Evolutionary conservation across 2,329 filamentous ascomycete genomes (phyloP).

Genomic region (Xylariaceae sp.): DNA sequence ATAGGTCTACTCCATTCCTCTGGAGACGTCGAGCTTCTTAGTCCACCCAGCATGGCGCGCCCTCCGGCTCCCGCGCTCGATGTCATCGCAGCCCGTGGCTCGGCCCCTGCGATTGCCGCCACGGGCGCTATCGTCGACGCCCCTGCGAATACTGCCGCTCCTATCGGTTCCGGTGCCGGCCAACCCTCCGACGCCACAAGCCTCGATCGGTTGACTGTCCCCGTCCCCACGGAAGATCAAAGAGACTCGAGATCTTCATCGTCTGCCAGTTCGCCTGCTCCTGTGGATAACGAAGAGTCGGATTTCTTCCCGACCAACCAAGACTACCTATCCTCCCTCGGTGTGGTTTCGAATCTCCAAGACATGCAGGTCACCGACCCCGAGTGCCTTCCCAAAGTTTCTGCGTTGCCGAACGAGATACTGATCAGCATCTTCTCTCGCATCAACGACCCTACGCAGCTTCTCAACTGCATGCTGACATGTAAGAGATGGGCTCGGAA

Average conservation of each 20-base stretch:
- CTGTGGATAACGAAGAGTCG: conserved; percentile 81
- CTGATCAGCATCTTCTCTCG: conserved; percentile 89
- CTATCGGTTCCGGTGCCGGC: background rate
- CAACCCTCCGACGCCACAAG: background rate
- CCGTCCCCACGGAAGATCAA: conserved; percentile 32
- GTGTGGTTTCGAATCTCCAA: conserved; percentile 64
- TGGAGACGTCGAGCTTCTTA: background rate
- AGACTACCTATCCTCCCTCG: conserved; percentile 88
- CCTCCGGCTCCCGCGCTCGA: conserved; percentile 30
- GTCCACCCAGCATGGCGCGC: conserved; percentile 20
- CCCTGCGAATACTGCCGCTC: background rate
- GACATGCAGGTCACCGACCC: conserved; percentile 65
- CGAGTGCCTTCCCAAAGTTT: conserved; percentile 70
- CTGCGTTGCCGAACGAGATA: conserved; percentile 85
- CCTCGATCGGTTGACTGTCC: conserved; percentile 9
- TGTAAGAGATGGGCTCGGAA: conserved; percentile 91
- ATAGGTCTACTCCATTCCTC: background rate
- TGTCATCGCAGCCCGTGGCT: conserved; percentile 28
- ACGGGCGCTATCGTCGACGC: conserved; percentile 5
- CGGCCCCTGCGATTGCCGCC: background rate
- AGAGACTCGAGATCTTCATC: conserved; percentile 57
- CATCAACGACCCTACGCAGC: conserved; percentile 67
- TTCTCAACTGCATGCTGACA: conserved; percentile 87
- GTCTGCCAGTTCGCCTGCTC: conserved; percentile 68
- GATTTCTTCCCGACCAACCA: conserved; percentile 87